A percentile compares a stretch with the other conserved stretches of the same genome.
Evolutionary conservation across 192 early-diverging fungal genomes (phyloP).

Genomic region (Tieghemiomyces parasiticus): DNA sequence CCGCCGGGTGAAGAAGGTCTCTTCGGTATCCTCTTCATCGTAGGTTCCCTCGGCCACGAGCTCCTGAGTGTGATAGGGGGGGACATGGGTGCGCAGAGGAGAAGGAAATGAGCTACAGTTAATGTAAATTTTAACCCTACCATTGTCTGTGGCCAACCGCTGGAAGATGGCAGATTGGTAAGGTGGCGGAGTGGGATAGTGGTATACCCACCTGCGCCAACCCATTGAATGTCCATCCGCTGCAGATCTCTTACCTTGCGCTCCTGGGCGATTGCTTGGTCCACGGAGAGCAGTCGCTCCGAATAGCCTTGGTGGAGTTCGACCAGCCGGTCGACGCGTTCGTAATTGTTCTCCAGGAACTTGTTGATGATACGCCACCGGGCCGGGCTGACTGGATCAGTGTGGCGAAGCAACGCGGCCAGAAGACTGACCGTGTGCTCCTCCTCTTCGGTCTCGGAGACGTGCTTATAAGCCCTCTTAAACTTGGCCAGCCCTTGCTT

Average conservation of each 20-base stretch:
- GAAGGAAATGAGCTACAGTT: background rate
- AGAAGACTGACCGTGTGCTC: constrained; percentile 81
- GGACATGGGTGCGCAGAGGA: background rate
- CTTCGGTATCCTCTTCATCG: constrained; percentile 35
- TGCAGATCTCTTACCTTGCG: constrained; percentile 17
- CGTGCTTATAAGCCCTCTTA: constrained; percentile 61
- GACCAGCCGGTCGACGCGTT: constrained; percentile 70
- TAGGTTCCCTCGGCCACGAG: constrained; percentile 34
- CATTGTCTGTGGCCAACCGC: background rate
- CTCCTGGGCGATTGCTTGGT: constrained; percentile 36
- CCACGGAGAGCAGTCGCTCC: constrained; percentile 38
- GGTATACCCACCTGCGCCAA: no score
- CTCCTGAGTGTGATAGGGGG: background rate
- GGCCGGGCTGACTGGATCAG: constrained; percentile 37
- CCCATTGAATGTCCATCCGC: no score
- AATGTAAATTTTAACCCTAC: background rate
- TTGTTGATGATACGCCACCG: constrained; percentile 64
- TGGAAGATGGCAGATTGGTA: background rate
- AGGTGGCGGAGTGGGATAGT: no score
- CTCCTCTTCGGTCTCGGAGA: constrained; percentile 69
- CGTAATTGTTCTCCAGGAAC: constrained; percentile 63
- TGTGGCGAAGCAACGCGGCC: constrained; percentile 55
- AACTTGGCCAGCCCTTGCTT: constrained; percentile 52
- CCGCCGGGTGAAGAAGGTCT: constrained; percentile 48
- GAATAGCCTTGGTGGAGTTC: constrained; percentile 58